These are phyloP conservation scores for Reticulascus tulasneorum DNA, from an alignment of 2,329 filamentous ascomycete species.

Conservation along the genomic window DNA sequence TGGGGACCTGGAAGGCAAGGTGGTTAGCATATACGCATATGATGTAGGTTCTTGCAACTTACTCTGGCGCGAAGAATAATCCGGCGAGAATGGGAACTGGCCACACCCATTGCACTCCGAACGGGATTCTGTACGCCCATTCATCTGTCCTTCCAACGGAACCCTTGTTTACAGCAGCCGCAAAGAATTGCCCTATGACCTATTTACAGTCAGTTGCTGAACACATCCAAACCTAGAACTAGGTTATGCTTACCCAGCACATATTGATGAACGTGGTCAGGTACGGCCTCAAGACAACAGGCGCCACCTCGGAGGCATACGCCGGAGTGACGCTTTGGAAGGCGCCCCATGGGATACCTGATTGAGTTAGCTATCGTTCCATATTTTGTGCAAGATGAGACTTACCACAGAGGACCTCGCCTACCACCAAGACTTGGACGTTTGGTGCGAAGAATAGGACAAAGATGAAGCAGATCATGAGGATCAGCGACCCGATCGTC, in stretches of 20 bases:
- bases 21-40: background rate
- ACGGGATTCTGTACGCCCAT: conserved; percentile 48
- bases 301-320: conserved; percentile 50
- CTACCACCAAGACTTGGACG: conserved; percentile 41
- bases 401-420: conserved; percentile 41
- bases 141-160: conserved; percentile 34
- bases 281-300: conserved; percentile 45
- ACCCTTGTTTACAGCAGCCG: conserved; percentile 41
- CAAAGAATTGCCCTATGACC: conserved; percentile 49
- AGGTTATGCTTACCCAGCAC: conserved; percentile 48
- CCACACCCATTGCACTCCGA: conserved; percentile 51
- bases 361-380: conserved; percentile 7
- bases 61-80: conserved; percentile 45
- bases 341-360: conserved; percentile 49
- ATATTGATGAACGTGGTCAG: conserved; percentile 54
- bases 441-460: conserved; percentile 49
- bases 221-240: too few species aligned
- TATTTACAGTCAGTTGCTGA: conserved; percentile 1
- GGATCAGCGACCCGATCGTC: conserved; percentile 40
- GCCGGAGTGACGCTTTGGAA: conserved; percentile 49
- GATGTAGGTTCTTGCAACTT: conserved; percentile 2
- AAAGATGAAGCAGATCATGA: conserved; percentile 48
- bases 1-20: conserved; percentile 32
- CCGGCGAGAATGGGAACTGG: conserved; percentile 41
- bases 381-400: conserved; percentile 2